Conservation (phyloP, 306 rosid species). For the Clitoria ternatea region DNA sequence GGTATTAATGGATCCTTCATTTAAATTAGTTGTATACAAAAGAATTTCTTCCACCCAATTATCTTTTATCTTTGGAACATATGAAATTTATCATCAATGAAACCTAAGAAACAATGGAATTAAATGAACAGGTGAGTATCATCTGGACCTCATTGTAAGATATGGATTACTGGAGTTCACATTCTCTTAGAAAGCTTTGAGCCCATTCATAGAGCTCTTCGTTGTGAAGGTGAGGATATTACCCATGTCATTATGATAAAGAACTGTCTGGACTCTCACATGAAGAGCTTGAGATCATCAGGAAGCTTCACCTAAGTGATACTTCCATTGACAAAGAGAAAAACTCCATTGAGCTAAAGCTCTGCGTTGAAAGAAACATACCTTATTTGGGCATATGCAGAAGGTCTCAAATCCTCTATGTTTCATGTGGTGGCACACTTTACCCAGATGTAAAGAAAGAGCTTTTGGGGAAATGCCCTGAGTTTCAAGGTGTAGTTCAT, state of each 20-base stretch:
- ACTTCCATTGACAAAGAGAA: too few species aligned
- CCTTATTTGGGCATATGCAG: constrained; percentile 77
- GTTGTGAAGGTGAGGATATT: constrained; percentile 79
- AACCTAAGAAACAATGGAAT: not conserved
- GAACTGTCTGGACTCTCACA: constrained; percentile 40
- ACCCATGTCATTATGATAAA: constrained; percentile 62
- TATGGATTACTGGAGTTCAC: constrained; percentile 60
- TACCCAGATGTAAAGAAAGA: constrained; percentile 66
- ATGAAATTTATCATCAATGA: too few species aligned
- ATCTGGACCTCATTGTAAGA: constrained; percentile 71
- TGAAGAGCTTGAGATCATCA: constrained; percentile 54
- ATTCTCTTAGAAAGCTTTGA: constrained; percentile 65
- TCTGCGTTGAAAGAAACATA: constrained; percentile 62
- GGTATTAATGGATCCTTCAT: too few species aligned
- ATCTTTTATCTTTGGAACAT: too few species aligned
- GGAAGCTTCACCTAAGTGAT: constrained; percentile 60
- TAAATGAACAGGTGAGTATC: constrained; percentile 52
- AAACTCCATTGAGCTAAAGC: constrained; percentile 67
- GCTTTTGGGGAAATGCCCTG: constrained; percentile 22
- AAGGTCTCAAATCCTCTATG: constrained; percentile 69
- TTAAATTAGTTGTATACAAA: too few species aligned
- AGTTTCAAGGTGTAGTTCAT: constrained; percentile 38
- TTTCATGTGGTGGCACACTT: constrained; percentile 74
- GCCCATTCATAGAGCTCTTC: constrained; percentile 83
- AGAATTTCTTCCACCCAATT: too few species aligned